phyloP scores from a whole-genome alignment of 2,329 filamentous ascomycete genomes.

The Exophiala bonariae region DNA sequence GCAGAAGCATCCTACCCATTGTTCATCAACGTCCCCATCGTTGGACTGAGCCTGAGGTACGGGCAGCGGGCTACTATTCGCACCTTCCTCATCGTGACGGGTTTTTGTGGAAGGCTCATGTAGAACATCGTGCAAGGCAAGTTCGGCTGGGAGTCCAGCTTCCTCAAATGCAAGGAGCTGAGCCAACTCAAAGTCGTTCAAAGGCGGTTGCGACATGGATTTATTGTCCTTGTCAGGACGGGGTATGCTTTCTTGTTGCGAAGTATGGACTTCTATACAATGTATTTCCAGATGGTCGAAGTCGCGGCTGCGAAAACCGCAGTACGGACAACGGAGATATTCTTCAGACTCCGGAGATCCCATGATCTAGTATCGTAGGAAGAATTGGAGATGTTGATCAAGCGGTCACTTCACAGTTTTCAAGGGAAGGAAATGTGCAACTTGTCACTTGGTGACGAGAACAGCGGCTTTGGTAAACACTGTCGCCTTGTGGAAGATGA shows the following conservation, averaged over 20 bases:
- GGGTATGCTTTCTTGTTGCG: background rate
- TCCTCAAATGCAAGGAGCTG: constrained; percentile 26
- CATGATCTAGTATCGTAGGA: constrained; percentile 15
- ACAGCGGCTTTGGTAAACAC: background rate
- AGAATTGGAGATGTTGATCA: too few species aligned
- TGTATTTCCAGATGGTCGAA: constrained; percentile 18
- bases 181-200: constrained; percentile 22
- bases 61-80: background rate
- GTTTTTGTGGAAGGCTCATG: constrained; percentile 15
- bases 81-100: constrained; percentile 6
- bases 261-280: constrained; percentile 13
- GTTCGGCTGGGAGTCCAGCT: constrained; percentile 23
- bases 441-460: too few species aligned
- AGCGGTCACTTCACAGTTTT: too few species aligned
- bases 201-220: background rate
- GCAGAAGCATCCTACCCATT: constrained; percentile 41
- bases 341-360: constrained; percentile 6
- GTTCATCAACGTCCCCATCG: constrained; percentile 1
- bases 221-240: background rate
- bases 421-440: too few species aligned
- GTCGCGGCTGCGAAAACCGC: constrained; percentile 13
- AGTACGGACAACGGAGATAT: constrained; percentile 19
- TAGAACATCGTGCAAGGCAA: constrained; percentile 18
- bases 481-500: too few species aligned
- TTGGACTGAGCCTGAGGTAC: background rate